phyloP scores from a whole-genome alignment of 31 red algal genomes.

The Odonthalia washingtoniensis region DNA sequence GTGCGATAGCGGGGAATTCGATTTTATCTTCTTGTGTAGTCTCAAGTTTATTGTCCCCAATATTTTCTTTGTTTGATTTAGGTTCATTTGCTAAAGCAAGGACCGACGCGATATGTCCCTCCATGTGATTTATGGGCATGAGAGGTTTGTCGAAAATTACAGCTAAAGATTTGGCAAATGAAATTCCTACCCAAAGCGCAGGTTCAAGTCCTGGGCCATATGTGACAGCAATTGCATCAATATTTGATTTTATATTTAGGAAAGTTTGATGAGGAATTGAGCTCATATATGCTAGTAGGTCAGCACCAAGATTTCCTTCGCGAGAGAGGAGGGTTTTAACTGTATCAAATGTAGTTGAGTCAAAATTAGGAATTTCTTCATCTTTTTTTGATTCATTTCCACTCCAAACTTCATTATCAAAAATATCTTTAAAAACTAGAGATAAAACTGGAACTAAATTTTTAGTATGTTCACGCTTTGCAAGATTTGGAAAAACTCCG shows the following conservation, averaged over 20 bases:
- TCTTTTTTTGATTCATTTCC: conserved; percentile 13
- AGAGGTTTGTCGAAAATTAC: background rate
- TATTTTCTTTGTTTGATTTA: too few relatives aligned
- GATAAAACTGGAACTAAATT: conserved; percentile 2
- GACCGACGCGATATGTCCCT: conserved; percentile 6
- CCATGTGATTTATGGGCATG: conserved; percentile 10
- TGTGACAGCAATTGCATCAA: conserved; percentile 1
- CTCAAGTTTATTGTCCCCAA: too few relatives aligned
- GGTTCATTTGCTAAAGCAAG: too few relatives aligned
- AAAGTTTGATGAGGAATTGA: too few relatives aligned
- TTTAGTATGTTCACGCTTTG: conserved; percentile 6
- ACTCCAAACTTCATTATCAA: background rate
- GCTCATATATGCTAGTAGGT: too few relatives aligned
- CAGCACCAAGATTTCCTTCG: background rate
- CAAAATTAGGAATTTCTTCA: background rate
- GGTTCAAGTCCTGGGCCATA: background rate
- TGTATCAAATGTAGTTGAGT: background rate
- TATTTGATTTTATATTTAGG: background rate
- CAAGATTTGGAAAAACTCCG: background rate
- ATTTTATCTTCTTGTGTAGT: too few relatives aligned
- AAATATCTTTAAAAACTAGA: too few relatives aligned
- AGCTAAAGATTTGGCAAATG: background rate
- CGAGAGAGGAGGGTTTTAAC: background rate
- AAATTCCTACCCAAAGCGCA: background rate
- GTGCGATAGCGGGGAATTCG: conserved; percentile 80